Evolutionary conservation across 75 land plant genomes (phyloP).

Genomic region (Picea sitchensis): DNA sequence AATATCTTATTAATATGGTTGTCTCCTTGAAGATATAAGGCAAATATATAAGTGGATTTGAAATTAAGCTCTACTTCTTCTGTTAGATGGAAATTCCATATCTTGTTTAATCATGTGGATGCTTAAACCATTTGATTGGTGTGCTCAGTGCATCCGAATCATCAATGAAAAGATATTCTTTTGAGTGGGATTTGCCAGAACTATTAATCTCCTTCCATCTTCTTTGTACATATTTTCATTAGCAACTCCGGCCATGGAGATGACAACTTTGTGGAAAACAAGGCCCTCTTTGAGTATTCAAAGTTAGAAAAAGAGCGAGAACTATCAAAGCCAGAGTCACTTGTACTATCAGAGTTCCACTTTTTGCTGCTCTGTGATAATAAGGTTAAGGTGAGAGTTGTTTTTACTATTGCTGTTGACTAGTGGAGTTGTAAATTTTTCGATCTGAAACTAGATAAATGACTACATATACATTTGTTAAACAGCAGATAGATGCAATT

Average conservation of each 20-base stretch:
- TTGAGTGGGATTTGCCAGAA: background rate
- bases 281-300: constrained; percentile 81
- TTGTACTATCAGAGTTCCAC: constrained; percentile 88
- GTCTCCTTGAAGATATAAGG: background rate
- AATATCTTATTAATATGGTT: background rate
- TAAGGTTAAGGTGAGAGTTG: constrained; percentile 55
- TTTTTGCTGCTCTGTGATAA: constrained; percentile 80
- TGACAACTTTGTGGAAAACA: constrained; percentile 92
- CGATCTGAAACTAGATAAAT: too few relatives aligned
- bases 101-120: background rate
- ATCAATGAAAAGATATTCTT: background rate
- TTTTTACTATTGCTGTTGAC: background rate
- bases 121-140: background rate
- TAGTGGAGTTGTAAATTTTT: too few relatives aligned
- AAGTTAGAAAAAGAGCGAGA: constrained; percentile 53
- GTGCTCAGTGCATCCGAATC: background rate
- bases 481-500: background rate
- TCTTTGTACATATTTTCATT: background rate
- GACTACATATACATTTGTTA: too few relatives aligned
- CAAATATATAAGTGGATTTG: background rate
- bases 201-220: background rate
- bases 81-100: background rate
- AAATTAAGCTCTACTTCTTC: background rate
- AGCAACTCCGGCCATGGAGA: constrained; percentile 67
- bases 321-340: constrained; percentile 64